Evolutionary conservation across 2,329 filamentous ascomycete genomes (phyloP).

Genomic region (Ambrosiella cleistominuta): DNA sequence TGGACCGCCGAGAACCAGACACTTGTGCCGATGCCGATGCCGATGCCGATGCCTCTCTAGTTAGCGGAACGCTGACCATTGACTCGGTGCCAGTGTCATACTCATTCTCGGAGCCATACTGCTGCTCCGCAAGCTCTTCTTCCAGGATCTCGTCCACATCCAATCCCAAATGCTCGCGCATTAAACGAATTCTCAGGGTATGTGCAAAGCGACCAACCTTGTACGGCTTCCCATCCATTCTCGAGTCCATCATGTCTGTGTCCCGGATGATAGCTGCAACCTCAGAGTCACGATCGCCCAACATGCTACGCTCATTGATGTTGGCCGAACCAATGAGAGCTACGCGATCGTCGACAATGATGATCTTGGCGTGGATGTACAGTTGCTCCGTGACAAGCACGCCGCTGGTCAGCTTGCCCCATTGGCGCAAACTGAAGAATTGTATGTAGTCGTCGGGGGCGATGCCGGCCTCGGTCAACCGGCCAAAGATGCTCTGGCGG

Average conservation of each 20-base stretch:
- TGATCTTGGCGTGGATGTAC: conserved; percentile 95
- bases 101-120: conserved; percentile 29
- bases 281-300: conserved; percentile 83
- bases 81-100: conserved; percentile 32
- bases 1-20: neutral
- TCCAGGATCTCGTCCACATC: conserved; percentile 85
- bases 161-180: conserved; percentile 92
- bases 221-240: conserved; percentile 80
- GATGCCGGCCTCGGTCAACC: conserved; percentile 60
- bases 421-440: conserved; percentile 82
- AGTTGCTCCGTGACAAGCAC: conserved; percentile 84
- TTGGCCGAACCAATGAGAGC: conserved; percentile 94
- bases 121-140: conserved; percentile 51
- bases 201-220: conserved; percentile 84
- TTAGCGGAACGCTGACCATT: neutral
- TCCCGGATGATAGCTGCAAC: conserved; percentile 79
- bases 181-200: conserved; percentile 76
- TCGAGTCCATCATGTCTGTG: conserved; percentile 79
- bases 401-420: conserved; percentile 79
- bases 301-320: conserved; percentile 94
- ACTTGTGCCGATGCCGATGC: no score
- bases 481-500: conserved; percentile 78
- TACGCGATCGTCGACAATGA: conserved; percentile 85
- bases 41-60: no score
- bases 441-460: conserved; percentile 90